Conservation (phyloP, 2,329 filamentous ascomycete genomes). For the Neopestalotiopsis sp. region DNA sequence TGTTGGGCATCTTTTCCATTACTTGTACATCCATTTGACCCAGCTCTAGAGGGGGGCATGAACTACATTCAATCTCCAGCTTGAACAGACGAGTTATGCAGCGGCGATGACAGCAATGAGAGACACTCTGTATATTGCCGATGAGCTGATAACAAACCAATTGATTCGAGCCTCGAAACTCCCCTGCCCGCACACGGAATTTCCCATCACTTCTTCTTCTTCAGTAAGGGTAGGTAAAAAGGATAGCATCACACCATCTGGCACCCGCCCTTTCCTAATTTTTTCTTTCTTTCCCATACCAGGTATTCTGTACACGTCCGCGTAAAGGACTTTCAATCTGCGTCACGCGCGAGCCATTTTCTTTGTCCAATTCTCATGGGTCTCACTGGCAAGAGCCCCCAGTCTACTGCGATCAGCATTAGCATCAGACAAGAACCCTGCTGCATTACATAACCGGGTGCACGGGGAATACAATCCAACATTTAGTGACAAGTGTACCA, state of each 20-base stretch:
- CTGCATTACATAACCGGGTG: conserved; percentile 4
- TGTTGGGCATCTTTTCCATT: too few relatives aligned
- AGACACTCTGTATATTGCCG: neutral
- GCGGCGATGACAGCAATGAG: neutral
- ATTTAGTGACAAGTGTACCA: neutral
- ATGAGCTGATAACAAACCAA: neutral
- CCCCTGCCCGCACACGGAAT: neutral
- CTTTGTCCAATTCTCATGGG: neutral
- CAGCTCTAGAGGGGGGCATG: too few relatives aligned
- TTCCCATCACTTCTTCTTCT: neutral
- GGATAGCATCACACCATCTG: neutral
- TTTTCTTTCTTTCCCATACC: neutral
- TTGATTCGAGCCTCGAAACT: neutral
- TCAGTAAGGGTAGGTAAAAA: too few relatives aligned
- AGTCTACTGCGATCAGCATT: neutral
- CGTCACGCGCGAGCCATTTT: neutral
- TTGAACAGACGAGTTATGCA: too few relatives aligned
- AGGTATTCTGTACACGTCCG: neutral
- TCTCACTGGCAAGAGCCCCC: neutral
- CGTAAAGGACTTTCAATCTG: neutral
- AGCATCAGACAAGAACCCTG: neutral
- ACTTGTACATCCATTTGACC: too few relatives aligned
- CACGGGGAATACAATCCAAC: neutral
- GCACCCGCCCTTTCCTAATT: neutral
- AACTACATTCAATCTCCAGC: too few relatives aligned